phyloP scores from a whole-genome alignment of 495 filamentous ascomycete species.

The Daldinia bambusicola region DNA sequence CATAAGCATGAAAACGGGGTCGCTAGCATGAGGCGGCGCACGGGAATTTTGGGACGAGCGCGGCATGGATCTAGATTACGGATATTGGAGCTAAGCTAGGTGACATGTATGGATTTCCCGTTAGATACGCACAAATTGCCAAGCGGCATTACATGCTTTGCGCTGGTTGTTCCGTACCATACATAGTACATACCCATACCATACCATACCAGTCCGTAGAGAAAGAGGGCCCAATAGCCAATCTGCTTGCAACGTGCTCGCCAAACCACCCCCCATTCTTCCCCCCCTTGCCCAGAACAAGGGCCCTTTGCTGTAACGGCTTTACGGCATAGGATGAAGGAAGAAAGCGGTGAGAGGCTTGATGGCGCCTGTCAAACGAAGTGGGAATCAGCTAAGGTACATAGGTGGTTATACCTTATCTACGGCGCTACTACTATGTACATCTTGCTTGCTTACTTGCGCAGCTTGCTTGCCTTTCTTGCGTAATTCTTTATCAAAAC shows the following conservation, averaged over 20 bases:
- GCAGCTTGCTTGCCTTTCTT: too few relatives aligned
- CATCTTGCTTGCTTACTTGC: not conserved
- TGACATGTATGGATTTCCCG: not conserved
- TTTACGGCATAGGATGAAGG: not conserved
- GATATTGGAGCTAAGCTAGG: conserved; percentile 3
- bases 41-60: conserved; percentile 11
- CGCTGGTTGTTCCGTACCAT: too few relatives aligned
- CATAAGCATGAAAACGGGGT: conserved; percentile 8
- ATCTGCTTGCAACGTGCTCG: conserved; percentile 20
- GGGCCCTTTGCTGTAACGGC: not conserved
- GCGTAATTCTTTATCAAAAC: too few relatives aligned
- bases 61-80: conserved; percentile 18
- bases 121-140: not conserved
- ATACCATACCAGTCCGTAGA: too few relatives aligned
- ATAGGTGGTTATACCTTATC: too few relatives aligned
- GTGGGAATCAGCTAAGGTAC: not conserved
- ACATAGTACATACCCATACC: too few relatives aligned
- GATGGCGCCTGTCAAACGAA: not conserved
- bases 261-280: not conserved
- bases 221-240: conserved; percentile 2
- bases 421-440: not conserved
- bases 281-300: not conserved
- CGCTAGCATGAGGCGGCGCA: conserved; percentile 5
- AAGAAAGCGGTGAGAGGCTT: not conserved
- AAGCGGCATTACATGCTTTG: not conserved